A percentile compares a stretch with the other conserved stretches of the same genome.
Conservation (phyloP, 306 rosid genomes). For the Cicer pinnatifidum region DNA sequence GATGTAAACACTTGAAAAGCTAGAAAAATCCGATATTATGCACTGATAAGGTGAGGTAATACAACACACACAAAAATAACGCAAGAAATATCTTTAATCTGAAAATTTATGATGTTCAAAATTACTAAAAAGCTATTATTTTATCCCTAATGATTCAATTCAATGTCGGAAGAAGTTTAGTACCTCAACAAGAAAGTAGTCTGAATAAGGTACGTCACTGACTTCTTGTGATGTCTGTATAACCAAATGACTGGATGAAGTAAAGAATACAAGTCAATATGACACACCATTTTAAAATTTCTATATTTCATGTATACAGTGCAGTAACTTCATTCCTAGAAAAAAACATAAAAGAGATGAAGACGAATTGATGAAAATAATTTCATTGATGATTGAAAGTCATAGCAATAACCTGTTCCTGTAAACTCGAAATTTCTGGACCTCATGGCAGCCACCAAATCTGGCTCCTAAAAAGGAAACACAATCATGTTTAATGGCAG, state of each 20-base stretch:
- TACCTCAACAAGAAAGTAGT: constrained; percentile 95
- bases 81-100: neutral
- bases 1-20: neutral
- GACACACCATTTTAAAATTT: neutral
- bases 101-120: neutral
- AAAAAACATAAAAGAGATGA: neutral
- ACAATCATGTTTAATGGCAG: constrained; percentile 28
- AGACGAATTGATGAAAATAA: constrained; percentile 31
- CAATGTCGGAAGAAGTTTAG: constrained; percentile 29
- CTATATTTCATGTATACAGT: constrained; percentile 4
- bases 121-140: constrained; percentile 29
- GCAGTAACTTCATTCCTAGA: neutral
- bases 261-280: constrained; percentile 47
- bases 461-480: constrained; percentile 72
- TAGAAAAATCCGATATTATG: neutral
- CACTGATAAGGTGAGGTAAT: neutral
- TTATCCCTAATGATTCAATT: constrained; percentile 18
- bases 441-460: constrained; percentile 81
- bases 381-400: constrained; percentile 10
- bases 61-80: constrained; percentile 16
- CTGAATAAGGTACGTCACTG: constrained; percentile 85
- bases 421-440: constrained; percentile 73
- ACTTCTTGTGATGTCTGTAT: constrained; percentile 89
- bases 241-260: constrained; percentile 79
- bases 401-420: constrained; percentile 68